phyloP scores from a whole-genome alignment of 768 basidiomycete species.

The Tephrocybe sp. region DNA sequence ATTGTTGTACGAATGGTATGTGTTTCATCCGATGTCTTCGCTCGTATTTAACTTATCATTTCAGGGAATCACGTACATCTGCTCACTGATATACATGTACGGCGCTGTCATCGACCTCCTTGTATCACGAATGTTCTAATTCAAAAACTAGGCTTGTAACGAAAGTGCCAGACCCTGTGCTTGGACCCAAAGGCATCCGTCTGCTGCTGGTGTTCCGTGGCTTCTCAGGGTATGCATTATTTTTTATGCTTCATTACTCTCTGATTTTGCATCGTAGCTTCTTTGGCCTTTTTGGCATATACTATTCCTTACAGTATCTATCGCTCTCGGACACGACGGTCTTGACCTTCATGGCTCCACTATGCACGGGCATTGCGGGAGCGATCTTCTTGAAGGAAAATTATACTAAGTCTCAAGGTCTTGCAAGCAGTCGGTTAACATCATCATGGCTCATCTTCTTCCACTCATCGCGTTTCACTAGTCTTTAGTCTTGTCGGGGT shows the following conservation, averaged over 20 bases:
- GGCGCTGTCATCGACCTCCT: constrained; percentile 3
- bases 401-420: constrained; percentile 49
- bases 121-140: neutral
- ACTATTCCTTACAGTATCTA: constrained; percentile 69
- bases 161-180: constrained; percentile 47
- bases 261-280: constrained; percentile 43
- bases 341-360: constrained; percentile 71
- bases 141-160: constrained; percentile 32
- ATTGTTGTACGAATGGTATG: constrained; percentile 60
- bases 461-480: constrained; percentile 14
- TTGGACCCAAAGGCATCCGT: constrained; percentile 71
- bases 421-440: constrained; percentile 41
- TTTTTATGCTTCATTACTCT: neutral
- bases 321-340: constrained; percentile 78
- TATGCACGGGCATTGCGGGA: constrained; percentile 60
- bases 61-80: constrained; percentile 51
- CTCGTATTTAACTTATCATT: neutral
- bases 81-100: constrained; percentile 50
- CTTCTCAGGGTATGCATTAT: constrained; percentile 51
- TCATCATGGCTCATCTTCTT: neutral
- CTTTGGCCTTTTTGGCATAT: constrained; percentile 46
- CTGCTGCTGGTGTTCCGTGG: constrained; percentile 55
- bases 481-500: constrained; percentile 74
- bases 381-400: constrained; percentile 60
- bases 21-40: neutral